These are phyloP conservation scores for Carex sylvatica DNA, from an alignment of 202 grass and related monocot species.

Conservation along the genomic window DNA sequence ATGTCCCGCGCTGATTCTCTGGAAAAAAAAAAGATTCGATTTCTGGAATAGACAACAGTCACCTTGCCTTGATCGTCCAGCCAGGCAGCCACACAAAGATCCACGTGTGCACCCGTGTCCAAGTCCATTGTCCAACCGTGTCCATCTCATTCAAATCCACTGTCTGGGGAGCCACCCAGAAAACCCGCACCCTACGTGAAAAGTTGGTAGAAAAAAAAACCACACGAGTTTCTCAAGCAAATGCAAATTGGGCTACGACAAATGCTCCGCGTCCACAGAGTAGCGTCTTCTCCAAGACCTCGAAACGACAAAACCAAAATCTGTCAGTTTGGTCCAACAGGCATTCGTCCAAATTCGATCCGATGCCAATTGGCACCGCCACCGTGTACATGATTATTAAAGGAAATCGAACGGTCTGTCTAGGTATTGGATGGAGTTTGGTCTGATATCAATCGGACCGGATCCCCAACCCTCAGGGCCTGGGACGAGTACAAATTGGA, in stretches of 20 bases:
- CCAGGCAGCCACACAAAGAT: neutral
- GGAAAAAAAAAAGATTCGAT: neutral
- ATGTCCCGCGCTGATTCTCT: neutral
- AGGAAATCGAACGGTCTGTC: too few relatives aligned
- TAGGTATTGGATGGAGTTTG: too few relatives aligned
- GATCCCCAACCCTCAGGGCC: too few relatives aligned
- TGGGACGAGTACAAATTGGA: neutral
- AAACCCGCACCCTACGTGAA: neutral
- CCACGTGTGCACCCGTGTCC: neutral
- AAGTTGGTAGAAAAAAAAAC: neutral
- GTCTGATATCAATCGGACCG: too few relatives aligned
- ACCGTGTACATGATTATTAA: too few relatives aligned
- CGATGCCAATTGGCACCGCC: too few relatives aligned
- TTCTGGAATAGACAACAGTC: neutral
- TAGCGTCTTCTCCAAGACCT: neutral
- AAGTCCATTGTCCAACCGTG: too few relatives aligned
- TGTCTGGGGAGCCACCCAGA: neutral
- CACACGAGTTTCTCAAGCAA: neutral
- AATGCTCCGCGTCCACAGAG: neutral
- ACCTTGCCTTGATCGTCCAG: neutral
- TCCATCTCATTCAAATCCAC: neutral
- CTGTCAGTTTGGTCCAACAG: too few relatives aligned
- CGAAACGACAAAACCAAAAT: neutral
- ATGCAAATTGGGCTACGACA: neutral
- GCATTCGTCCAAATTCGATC: too few relatives aligned